Base-by-base conservation (phyloP, 2,329 filamentous ascomycete species). In the Escovopsis sp. region DNA sequence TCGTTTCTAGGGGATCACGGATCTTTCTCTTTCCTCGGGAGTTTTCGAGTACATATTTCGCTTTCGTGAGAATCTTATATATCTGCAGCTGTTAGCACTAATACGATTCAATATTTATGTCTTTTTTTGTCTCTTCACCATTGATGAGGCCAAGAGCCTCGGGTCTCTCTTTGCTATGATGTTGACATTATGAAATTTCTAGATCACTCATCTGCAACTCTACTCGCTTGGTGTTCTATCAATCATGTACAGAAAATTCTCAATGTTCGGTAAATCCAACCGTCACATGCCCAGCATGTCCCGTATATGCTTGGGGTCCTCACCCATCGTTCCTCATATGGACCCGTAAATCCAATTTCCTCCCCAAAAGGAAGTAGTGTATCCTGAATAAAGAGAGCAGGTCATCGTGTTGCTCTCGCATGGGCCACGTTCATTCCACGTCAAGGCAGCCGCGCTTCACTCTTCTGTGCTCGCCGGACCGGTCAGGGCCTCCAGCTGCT, bases 401-500 rank as follows among this genome's bases (percentile, higher is more conserved):
- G 11, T 34, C 11, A 5, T 34, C 33, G 10, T 12, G 15, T 6
- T 6, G 1, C 15, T 34, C 10, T 15, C 33, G 33, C 7, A 23
- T 6, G 6, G 12, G 12, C 12, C 10, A 19, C 9, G 18, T 12
- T 37, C 7, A 37, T 23, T 36, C 26, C 3, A 18, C 33, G n/a
- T 19, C 6, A 18, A 12, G 2, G 34, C 12, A 7, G 11, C 26
- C n/a, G 43, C 33, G 37, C 40, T 42, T 43, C 40, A 40, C 37
- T 18, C 15, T 36, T 39, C 33, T n/a, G 40, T 15, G 3, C 30
- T 12, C 15, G 39, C 35, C 18, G 43, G 33, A 45, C 48, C 44
- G 45, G 34, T 3, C 26, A 45, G 23, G 39, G 41, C 48, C 37
- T 51, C 52, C 45, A 65, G 43, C 44, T 58, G 62, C 19, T 60